These are phyloP conservation scores for Botrytis cinerea DNA, from an alignment of 2,329 filamentous ascomycete genomes.

Conservation along the genomic window DNA sequence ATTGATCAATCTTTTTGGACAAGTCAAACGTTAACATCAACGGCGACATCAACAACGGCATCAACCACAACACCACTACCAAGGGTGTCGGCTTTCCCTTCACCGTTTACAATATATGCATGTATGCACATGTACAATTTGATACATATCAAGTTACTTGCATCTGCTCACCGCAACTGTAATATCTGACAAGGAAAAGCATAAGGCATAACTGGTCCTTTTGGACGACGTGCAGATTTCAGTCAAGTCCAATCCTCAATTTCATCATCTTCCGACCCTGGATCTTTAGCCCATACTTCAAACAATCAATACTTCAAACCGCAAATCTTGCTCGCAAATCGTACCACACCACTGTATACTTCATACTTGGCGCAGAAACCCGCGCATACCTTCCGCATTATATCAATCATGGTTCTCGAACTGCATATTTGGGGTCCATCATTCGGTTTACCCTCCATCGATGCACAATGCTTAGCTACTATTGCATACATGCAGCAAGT, in stretches of 20 bases:
- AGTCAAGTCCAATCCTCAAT: not conserved
- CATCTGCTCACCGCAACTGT: conserved; percentile 4
- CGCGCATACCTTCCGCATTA: not conserved
- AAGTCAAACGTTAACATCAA: not conserved
- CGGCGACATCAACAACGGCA: not conserved
- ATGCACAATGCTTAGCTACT: conserved; percentile 83
- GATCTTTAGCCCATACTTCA: not conserved
- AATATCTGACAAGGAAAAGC: not conserved
- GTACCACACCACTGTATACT: not conserved
- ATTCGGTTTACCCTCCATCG: conserved; percentile 85
- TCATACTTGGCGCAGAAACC: not conserved
- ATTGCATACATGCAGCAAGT: conserved; percentile 73
- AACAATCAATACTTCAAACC: not conserved
- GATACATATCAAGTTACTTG: conserved; percentile 14
- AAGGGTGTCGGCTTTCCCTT: not conserved
- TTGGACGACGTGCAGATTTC: conserved; percentile 19
- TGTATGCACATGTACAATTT: not conserved
- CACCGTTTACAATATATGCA: conserved; percentile 15
- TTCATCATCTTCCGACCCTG: not conserved
- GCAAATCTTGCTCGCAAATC: not conserved
- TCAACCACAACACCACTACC: not conserved
- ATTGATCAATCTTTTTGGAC: not conserved
- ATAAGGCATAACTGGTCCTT: conserved; percentile 9
- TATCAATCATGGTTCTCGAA: conserved; percentile 55
- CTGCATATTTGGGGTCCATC: conserved; percentile 90